Evolutionary conservation across 78 protist species (phyloP), one percentile per base, ranked within the genome.

Genomic region (Pigoraptor vietnamica): DNA sequence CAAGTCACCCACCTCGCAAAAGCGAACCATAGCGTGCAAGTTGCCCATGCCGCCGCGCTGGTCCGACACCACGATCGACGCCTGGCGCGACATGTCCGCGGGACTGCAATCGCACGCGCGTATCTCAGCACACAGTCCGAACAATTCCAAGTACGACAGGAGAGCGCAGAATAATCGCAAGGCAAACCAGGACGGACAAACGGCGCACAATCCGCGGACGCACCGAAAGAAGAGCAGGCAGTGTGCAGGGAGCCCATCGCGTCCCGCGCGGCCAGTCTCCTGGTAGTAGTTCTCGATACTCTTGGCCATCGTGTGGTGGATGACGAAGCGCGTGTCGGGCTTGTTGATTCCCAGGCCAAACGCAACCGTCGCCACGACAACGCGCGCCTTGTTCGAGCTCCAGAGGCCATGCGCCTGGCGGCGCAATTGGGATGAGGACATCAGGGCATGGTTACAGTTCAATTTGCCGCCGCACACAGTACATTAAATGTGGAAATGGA

Each of bases 261-360:
- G 88, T 0, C 99, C 99, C 1, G 99, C 99, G 0, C 99, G 67
- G n/a, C 99, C 99, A 36, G 95, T 67, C 88, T 98, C 98, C 82
- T 96, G 99, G 91, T 93, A 98, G 96, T 98, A 99, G 82, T 96
- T 97, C 91, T 99, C 99, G 67, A 99, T 36, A 36, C 97, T 94
- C 94, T 98, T 98, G 34, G 99, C 99, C 86, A 99, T 40, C 35
- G 98, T 36, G 94, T 94, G 91, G 94, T 99, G 99, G 40, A 99
- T 89, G 90, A 99, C 98, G 87, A 95, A 97, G 86, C 99, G 97
- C 32, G 98, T 99, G 87, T 98, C 99, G 0, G 98, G 96, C 40
- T 98, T 98, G 94, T 98, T 95, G 91, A 98, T 98, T 21, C 99
- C 99, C 99, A 98, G 96, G 48, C 99, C 99, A 90, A 99, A 99